Conservation (phyloP, 2,329 filamentous ascomycete genomes). For the Arthrocladium fulminans region DNA sequence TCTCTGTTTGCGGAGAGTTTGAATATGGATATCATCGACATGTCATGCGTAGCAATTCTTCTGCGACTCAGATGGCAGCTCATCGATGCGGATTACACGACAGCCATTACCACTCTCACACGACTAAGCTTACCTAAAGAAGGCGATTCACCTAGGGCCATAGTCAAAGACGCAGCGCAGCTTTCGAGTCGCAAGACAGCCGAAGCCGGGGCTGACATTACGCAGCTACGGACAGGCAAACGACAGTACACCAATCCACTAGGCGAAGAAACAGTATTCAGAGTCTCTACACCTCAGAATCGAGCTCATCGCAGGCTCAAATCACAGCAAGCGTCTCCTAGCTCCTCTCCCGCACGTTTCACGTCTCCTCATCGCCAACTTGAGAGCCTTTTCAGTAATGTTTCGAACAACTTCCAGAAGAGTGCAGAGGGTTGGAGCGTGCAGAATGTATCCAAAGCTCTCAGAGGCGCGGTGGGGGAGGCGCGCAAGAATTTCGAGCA, state of each 20-base stretch:
- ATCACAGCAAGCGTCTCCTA: conserved; percentile 26
- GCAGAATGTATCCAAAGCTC: conserved; percentile 37
- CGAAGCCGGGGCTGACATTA: conserved; percentile 36
- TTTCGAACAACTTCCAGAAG: conserved; percentile 40
- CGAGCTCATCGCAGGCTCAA: conserved; percentile 3
- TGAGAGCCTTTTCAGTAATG: conserved; percentile 40
- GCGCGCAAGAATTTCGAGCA: conserved; percentile 39
- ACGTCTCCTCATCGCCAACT: conserved; percentile 33
- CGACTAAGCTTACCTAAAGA: conserved; percentile 62
- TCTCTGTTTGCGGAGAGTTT: conserved; percentile 80
- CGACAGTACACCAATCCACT: conserved; percentile 28
- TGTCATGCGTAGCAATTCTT: conserved; percentile 91
- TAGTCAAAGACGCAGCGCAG: conserved; percentile 73
- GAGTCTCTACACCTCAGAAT: not conserved
- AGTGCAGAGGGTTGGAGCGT: conserved; percentile 42
- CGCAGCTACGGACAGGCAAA: conserved; percentile 40
- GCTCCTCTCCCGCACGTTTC: conserved; percentile 30
- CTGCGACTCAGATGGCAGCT: conserved; percentile 85
- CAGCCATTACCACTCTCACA: conserved; percentile 69
- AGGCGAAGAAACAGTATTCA: not conserved
- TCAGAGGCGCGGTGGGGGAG: conserved; percentile 40
- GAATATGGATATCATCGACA: conserved; percentile 68
- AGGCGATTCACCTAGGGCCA: conserved; percentile 50
- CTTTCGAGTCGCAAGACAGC: conserved; percentile 36
- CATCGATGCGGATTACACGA: conserved; percentile 77